Evolutionary conservation across 106 monocot genomes (phyloP).

Genomic region (Triglochin maritima): DNA sequence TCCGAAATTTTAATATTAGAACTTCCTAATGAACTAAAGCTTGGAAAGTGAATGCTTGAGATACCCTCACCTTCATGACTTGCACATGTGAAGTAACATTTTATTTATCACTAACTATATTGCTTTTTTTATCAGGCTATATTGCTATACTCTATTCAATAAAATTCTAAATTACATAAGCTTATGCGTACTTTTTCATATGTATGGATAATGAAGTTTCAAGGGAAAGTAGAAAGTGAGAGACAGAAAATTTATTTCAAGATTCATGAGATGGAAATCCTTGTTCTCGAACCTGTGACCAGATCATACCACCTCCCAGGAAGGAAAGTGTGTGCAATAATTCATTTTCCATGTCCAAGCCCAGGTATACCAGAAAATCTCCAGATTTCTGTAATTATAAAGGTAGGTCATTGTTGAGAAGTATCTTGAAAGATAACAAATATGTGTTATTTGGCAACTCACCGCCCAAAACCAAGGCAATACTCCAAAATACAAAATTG

Average conservation of each 20-base stretch:
- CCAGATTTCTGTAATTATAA: conserved; percentile 18
- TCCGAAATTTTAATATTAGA: no score
- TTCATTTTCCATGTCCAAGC: conserved; percentile 78
- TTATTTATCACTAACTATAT: no score
- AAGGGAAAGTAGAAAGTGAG: no score
- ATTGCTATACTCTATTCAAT: no score
- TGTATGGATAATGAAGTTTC: no score
- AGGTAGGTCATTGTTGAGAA: not conserved
- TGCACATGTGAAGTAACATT: no score
- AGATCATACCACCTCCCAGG: conserved; percentile 69
- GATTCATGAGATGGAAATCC: not conserved
- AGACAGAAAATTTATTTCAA: not conserved
- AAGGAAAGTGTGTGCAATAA: conserved; percentile 80
- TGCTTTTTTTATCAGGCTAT: no score
- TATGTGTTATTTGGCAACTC: conserved; percentile 2
- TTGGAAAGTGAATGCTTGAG: no score
- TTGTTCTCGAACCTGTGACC: conserved; percentile 73
- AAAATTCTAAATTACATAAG: no score
- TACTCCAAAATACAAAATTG: conserved; percentile 67
- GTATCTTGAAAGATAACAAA: not conserved
- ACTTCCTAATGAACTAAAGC: no score
- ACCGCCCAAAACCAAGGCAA: conserved; percentile 97
- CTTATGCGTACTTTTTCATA: no score
- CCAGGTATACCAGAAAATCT: conserved; percentile 26
- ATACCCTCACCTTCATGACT: no score